Evolutionary conservation across 192 early-diverging fungal species (phyloP).

Genomic region (Entrophospora sp.): DNA sequence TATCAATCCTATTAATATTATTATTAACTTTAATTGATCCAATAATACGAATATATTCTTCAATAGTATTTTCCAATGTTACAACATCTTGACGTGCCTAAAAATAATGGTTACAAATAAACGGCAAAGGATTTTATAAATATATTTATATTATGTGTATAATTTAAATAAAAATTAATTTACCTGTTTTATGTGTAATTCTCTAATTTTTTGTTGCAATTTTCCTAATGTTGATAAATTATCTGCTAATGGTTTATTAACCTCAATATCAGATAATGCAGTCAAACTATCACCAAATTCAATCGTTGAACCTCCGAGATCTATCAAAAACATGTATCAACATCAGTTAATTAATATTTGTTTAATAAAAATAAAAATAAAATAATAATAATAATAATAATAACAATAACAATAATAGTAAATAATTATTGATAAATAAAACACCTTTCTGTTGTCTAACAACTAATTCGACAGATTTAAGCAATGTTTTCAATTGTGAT

Average conservation of each 20-base stretch:
- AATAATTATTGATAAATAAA: not conserved
- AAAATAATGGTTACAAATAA: not conserved
- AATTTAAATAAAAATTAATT: not conserved
- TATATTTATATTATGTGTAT: not conserved
- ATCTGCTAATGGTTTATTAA: constrained; percentile 55
- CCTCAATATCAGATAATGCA: constrained; percentile 60
- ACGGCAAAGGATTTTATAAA: too few relatives aligned
- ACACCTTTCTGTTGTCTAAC: constrained; percentile 60
- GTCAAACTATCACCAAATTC: constrained; percentile 78
- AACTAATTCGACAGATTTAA: constrained; percentile 70
- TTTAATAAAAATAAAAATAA: not conserved
- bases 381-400: not conserved
- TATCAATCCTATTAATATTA: not conserved
- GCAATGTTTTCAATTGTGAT: constrained; percentile 63
- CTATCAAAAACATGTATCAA: constrained; percentile 18
- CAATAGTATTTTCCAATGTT: constrained; percentile 67
- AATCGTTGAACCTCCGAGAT: constrained; percentile 57
- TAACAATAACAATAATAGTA: not conserved
- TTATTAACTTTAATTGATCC: constrained; percentile 60
- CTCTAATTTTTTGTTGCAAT: constrained; percentile 71
- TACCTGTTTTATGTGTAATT: constrained; percentile 70
- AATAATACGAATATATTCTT: constrained; percentile 86
- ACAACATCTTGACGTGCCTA: constrained; percentile 64
- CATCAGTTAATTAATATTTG: not conserved
- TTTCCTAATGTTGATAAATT: constrained; percentile 66